Evolutionary conservation across 805 yeast genomes (phyloP), one percentile per base, ranked within the genome.

Genomic region (Hanseniaspora opuntiae): DNA sequence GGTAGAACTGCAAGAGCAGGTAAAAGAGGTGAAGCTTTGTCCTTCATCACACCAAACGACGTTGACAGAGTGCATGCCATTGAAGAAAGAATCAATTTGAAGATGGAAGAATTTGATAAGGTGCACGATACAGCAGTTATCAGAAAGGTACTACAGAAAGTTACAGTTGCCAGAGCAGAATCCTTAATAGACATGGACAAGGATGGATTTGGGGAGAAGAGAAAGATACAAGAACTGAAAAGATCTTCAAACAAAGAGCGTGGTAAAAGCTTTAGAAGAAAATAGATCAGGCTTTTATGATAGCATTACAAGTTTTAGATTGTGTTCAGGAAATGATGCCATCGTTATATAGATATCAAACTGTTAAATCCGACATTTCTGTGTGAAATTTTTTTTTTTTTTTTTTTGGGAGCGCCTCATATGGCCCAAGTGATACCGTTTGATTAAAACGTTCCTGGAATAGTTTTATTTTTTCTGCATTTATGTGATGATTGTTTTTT

Each of bases 1-100:
- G 98, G 98, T 71, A 86, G 98, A 78, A 90, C 98, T 12, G 98
- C 97, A 10, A 84, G 98, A 76, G 97, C 97, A 2, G 97, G 97
- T 2, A 75, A 95, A 60, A 69, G 71, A 49, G 98, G 98, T 69
- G 86, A 80, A 58, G 77, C 95, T 7, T 71, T 93, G 1, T 78
- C 93, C 14, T 74, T 93, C 55, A 84, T 93, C 4, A 79, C 95
- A 0, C 96, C 89, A 61, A 79, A 83, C 56, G 98, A 90, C 64
- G 81, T 93, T 14, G 75, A 73, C 25, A 75, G 97, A 61, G 75
- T 93, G 6, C 76, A 84, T 57, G 82, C 90, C 7, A 90, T 93
- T 52, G 98, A 93, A 65, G 86, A 79, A 53, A 75, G 97, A 59
- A 84, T 87, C 41, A 81, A 79, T 45, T 75, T 77, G 58, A 84